Base-by-base conservation (phyloP, 768 basidiomycete genomes). In the Kockovaella imperatae region DNA sequence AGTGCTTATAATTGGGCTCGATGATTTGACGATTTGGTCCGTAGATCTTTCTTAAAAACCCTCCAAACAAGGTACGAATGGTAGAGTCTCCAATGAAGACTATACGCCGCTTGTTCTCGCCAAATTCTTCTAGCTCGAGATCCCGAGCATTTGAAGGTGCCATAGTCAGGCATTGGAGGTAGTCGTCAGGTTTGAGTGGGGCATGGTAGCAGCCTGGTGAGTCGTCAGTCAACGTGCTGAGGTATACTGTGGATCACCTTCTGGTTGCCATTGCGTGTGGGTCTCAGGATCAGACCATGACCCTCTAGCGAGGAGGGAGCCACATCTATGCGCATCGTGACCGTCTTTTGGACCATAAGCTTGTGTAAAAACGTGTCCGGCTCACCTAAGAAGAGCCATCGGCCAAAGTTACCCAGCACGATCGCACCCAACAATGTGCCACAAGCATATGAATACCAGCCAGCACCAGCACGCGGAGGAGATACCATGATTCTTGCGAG, bases 71-170 rank as follows among this genome's bases (percentile, higher is more conserved):
- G 45, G 79, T 77, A 39, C 89, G 76, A 11, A 85, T 83, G 30
- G 84, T 79, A 15, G 87, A 89, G 68, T 93, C 89, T n/a, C 89
- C 89, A 35, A 85, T 73, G 65, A 91, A 91, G 32, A 84, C 74
- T 29, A 88, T 72, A 11, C 35, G 47, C 5, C 77, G 78, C 54
- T 78, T 74, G 77, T 76, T 14, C 70, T 67, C 17, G 47, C 25
- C 44, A 28, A 23, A 8, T 17, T 35, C 30, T 15, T 48, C 24
- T 26, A 52, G 34, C n/a, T 48, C 32, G n/a, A n/a, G 32, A 11
- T 11, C 11, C 11, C 11, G 53, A 4, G 49, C 50, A 24, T 55
- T 55, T 32, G 45, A 32, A 15, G 48, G 43, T 5, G 54, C 35
- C 5, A 26, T 25, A 8, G 49, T 28, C 8, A 56, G 45, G 31